Base-by-base conservation (phyloP, 139 green algal species). In the Limnomonas spitsbergensis region DNA sequence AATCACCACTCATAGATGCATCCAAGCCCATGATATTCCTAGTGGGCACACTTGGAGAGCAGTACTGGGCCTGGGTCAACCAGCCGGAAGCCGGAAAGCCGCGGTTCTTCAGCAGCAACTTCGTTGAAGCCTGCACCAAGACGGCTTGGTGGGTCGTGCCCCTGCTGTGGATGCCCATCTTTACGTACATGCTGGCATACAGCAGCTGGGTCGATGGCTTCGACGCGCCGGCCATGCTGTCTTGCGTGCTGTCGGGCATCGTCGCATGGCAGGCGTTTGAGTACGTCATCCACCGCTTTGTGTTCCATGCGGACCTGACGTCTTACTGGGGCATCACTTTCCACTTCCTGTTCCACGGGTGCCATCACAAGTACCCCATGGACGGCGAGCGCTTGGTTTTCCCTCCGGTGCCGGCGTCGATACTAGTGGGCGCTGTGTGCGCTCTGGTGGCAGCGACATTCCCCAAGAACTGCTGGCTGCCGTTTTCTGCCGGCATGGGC, bases 301-400 rank as follows among this genome's bases (percentile, higher is more conserved):
- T 96, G 0, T 98, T 98, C 84, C 95, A 98, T 75, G 81, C 80
- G 1, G 27, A 81, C 3, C 75, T 88, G 1, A 78, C 67, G 27
- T 82, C 61, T 40, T 90, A 88, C 38, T 83, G 81, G 71, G 82
- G 74, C 75, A 97, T 97, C 81, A 92, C 89, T 0, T 54, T 95
- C 0, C 95, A 99, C 80, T 99, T 98, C 76, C 77, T 96, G 0
- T 91, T 98, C 53, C 95, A 99, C 61, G 95, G 95, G 38, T 95
- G 89, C 81, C 95, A 99, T 80, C 95, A 99, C 90, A 98, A 98
- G 87, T 96, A 88, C 75, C 95, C 95, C 2, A 85, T 88, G 69
- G 95, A 99, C 78, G 66, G 69, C n/a, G 61, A 90, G 37, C 83
- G 95, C 1, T 87, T 98, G 2, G 95, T 99, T 0, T 97, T 99